A percentile compares a stretch with the other conserved stretches of the same genome.
phyloP scores from a whole-genome alignment of 2,329 filamentous ascomycete genomes.

The Aspergillus vadensis region DNA sequence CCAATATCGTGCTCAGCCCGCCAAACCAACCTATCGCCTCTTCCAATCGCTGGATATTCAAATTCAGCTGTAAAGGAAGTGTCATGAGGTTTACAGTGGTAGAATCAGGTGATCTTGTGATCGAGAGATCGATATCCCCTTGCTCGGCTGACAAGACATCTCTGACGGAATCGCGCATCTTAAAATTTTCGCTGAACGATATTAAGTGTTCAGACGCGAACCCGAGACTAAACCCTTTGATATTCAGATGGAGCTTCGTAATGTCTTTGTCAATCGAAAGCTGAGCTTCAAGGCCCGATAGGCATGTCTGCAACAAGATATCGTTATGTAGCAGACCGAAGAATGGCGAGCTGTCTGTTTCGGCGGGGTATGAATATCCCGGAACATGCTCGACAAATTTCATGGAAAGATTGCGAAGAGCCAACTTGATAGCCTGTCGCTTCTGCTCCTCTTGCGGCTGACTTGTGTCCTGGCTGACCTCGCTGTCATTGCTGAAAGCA shows the following conservation, averaged over 20 bases:
- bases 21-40: conserved; percentile 88
- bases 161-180: conserved; percentile 49
- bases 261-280: conserved; percentile 23
- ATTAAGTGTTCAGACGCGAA: conserved; percentile 54
- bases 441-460: conserved; percentile 10
- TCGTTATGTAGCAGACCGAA: conserved; percentile 31
- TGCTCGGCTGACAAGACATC: conserved; percentile 41
- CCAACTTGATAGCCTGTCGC: conserved; percentile 27
- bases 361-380: conserved; percentile 29
- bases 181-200: conserved; percentile 53
- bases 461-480: conserved; percentile 11
- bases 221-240: conserved; percentile 50
- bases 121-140: conserved; percentile 43
- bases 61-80: conserved; percentile 70
- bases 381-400: conserved; percentile 43
- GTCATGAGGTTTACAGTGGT: conserved; percentile 66
- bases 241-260: conserved; percentile 32
- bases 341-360: conserved; percentile 16
- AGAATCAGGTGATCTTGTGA: conserved; percentile 34
- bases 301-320: conserved; percentile 34
- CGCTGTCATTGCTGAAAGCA: conserved; percentile 19
- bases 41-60: conserved; percentile 80
- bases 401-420: conserved; percentile 34
- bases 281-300: conserved; percentile 30
- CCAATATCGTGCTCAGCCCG: conserved; percentile 86